Evolutionary conservation across 371 early-diverging fungal genomes (phyloP).

Genomic region (Phascolomyces articulosus): DNA sequence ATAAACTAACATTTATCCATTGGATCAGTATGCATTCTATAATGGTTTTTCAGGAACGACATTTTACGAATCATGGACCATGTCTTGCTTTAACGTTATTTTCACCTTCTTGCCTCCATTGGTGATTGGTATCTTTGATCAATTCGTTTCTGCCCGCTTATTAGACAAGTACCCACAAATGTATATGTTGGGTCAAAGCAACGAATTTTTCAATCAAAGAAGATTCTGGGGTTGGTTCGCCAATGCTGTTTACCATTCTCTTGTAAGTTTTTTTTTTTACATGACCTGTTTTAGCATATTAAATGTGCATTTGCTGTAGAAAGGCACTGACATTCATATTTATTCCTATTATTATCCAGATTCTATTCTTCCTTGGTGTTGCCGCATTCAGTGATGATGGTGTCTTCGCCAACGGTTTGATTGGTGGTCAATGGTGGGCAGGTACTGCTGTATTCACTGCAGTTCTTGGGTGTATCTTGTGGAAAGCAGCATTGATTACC

Average conservation of each 20-base stretch:
- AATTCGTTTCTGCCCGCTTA: conserved; percentile 90
- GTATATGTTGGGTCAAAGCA: conserved; percentile 91
- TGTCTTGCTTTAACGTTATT: conserved; percentile 88
- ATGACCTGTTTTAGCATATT: no score
- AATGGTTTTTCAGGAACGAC: conserved; percentile 93
- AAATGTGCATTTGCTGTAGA: background rate
- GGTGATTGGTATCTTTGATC: conserved; percentile 93
- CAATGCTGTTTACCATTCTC: conserved; percentile 94
- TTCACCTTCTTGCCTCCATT: conserved; percentile 91
- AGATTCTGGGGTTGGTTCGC: conserved; percentile 94
- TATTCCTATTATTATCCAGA: conserved; percentile 20
- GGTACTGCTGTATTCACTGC: conserved; percentile 81
- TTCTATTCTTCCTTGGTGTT: conserved; percentile 68
- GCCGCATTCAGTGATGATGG: conserved; percentile 64
- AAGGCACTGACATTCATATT: background rate
- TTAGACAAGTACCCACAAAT: conserved; percentile 96
- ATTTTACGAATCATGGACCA: conserved; percentile 93
- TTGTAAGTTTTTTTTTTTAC: conserved; percentile 37
- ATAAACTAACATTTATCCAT: conserved; percentile 6
- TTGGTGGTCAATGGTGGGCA: conserved; percentile 81
- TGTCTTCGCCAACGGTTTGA: conserved; percentile 63
- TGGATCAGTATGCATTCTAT: conserved; percentile 77
- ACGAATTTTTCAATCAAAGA: conserved; percentile 90
- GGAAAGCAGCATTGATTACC: conserved; percentile 85
- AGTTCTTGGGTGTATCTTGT: conserved; percentile 78